Percentiles rank a stretch among this genome's conserved stretches.
These are phyloP conservation scores for Botryotinia convoluta DNA, from an alignment of 2,329 filamentous ascomycete genomes.

Conservation along the genomic window DNA sequence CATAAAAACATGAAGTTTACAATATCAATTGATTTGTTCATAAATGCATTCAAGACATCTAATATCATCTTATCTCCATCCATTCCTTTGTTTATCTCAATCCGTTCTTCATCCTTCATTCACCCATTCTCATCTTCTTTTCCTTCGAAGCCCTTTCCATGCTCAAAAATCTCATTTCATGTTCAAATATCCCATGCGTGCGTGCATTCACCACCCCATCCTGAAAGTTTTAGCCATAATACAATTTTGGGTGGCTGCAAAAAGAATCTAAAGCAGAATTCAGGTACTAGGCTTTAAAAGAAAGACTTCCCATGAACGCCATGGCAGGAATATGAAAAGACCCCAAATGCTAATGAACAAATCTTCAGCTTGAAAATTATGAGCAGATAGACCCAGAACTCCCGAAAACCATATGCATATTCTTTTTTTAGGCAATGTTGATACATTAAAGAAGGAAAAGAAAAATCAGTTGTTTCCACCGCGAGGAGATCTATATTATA, in stretches of 20 bases:
- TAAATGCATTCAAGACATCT: conserved; percentile 23
- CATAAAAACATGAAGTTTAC: background rate
- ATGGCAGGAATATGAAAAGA: conserved; percentile 9
- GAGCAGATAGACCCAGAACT: conserved; percentile 18
- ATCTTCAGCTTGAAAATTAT: conserved; percentile 17
- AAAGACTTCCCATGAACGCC: conserved; percentile 19
- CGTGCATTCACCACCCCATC: conserved; percentile 11
- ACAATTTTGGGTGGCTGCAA: conserved; percentile 25
- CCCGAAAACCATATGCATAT: conserved; percentile 21
- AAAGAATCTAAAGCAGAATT: conserved; percentile 15
- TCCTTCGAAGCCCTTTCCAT: background rate
- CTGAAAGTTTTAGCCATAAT: conserved; percentile 21
- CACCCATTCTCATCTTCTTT: background rate
- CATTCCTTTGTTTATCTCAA: conserved; percentile 12
- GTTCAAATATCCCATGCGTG: background rate
- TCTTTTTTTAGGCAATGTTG: conserved; percentile 32
- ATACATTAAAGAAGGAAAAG: conserved; percentile 30
- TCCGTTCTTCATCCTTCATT: conserved; percentile 7
- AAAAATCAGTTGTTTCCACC: conserved; percentile 24
- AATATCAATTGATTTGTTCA: conserved; percentile 19
- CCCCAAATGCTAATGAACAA: conserved; percentile 24
- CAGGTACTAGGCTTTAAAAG: conserved; percentile 8
- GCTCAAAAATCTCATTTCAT: conserved; percentile 10
- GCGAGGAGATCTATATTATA: conserved; percentile 29
- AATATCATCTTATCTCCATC: conserved; percentile 19